phyloP scores from a whole-genome alignment of 805 yeast species.

The Phaffomyces antillensis region DNA sequence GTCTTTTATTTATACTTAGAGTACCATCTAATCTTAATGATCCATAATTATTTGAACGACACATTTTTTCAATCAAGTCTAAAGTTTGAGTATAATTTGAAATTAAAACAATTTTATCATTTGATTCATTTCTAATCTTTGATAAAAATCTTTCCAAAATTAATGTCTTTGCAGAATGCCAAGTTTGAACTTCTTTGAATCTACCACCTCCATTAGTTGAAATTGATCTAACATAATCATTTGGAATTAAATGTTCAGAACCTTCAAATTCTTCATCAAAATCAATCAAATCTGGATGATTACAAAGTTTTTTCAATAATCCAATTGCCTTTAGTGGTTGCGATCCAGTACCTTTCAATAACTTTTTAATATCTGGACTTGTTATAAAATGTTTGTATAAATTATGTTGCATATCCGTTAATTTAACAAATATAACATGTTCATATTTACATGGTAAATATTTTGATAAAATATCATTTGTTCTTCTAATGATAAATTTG shows the following conservation, averaged over 20 bases:
- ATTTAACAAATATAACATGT: slow-evolving; percentile 87
- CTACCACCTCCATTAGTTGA: slow-evolving; percentile 40
- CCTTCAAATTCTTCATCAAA: slow-evolving; percentile 77
- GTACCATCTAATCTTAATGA: slow-evolving; percentile 85
- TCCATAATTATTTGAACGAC: slow-evolving; percentile 71
- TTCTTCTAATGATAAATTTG: slow-evolving; percentile 86
- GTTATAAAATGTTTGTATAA: slow-evolving; percentile 70
- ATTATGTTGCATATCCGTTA: slow-evolving; percentile 68
- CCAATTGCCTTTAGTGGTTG: slow-evolving; percentile 91
- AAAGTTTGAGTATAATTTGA: slow-evolving; percentile 93
- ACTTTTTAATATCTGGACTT: slow-evolving; percentile 66
- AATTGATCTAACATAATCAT: slow-evolving; percentile 49
- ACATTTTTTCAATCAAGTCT: slow-evolving; percentile 82
- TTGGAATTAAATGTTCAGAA: slow-evolving; percentile 58
- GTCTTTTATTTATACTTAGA: slow-evolving; percentile 85
- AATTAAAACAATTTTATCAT: slow-evolving; percentile 91
- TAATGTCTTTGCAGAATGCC: slow-evolving; percentile 81
- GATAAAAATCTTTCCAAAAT: slow-evolving; percentile 79
- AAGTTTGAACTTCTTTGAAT: slow-evolving; percentile 64
- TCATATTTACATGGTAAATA: slow-evolving; percentile 94
- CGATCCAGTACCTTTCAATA: slow-evolving; percentile 61
- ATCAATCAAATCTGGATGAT: slow-evolving; percentile 82
- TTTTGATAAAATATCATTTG: slow-evolving; percentile 90
- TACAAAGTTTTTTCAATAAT: slow-evolving; percentile 80
- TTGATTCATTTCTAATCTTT: slow-evolving; percentile 70